Base-by-base conservation (phyloP, 2,329 filamentous ascomycete genomes). In the Elsinoe ampelina region DNA sequence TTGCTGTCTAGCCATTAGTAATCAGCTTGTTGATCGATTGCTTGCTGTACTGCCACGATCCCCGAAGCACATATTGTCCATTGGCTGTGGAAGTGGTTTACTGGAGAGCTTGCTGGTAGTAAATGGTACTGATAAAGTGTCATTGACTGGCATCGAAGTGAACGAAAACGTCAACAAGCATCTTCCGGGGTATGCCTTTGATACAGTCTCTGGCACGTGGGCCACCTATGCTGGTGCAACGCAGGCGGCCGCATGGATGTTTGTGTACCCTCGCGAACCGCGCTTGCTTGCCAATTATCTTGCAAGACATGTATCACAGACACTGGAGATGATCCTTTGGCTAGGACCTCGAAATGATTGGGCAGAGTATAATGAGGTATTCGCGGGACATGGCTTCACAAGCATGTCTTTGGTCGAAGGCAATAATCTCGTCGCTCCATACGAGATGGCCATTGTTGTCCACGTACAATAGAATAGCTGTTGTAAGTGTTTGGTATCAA, bases 231-330 rank as follows among this genome's bases (percentile, higher is more conserved):
- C 70, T 1, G 66, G 73, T 10, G 76, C 75, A 2, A 59, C 65
- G 4, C 60, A 72, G n/a, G 75, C 75, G 7, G 58, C 61, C 1
- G 68, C 67, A n/a, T 75, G 78, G 73, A 65, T 80, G 58, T 80
- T 81, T 65, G 74, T 80, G 22, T 81, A 80, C 61, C 78, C 78
- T 1, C 72, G 77, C 12, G 68, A 75, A n/a, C 70, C 75, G 2
- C 70, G 65, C 2, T 64, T 81, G 10, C 60, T 80, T 11, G 60
- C 59, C 2, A 69, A 68, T 57, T 80, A 81, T 59, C 42, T 80
- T 26, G 62, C 71, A 2, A 54, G 58, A n/a, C 66, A 66, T 61
- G 65, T 66, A 0, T 45, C 61, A 11, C 64, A 61, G 11, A 59
- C 54, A 1, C 65, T 76, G 11, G 60, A 68, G 50, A 65, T 57